These are phyloP conservation scores for Vanrija humicola DNA, from an alignment of 1,284 basidiomycete genomes.

Conservation along the genomic window DNA sequence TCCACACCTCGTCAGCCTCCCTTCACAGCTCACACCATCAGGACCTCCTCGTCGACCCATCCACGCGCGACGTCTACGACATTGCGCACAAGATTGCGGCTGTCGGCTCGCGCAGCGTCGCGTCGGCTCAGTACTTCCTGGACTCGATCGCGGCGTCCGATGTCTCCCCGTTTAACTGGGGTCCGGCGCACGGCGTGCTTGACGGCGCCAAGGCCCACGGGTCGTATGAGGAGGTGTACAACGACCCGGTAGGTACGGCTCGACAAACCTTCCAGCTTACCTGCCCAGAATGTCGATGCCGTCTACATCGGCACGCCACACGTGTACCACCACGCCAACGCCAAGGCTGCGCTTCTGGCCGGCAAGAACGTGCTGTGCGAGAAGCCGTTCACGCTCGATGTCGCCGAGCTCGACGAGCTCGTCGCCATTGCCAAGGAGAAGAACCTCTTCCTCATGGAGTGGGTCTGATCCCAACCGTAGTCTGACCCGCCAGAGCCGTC, in stretches of 20 bases:
- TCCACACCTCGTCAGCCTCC: too few relatives aligned
- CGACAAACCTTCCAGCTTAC: not conserved
- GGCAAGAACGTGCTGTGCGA: slow-evolving; percentile 85
- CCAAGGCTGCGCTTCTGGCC: slow-evolving; percentile 68
- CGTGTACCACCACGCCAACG: slow-evolving; percentile 74
- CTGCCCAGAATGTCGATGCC: slow-evolving; percentile 64
- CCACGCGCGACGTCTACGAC: slow-evolving; percentile 61
- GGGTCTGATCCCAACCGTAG: slow-evolving; percentile 57
- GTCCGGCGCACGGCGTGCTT: slow-evolving; percentile 30
- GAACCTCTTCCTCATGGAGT: slow-evolving; percentile 84
- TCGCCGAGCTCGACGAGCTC: slow-evolving; percentile 57
- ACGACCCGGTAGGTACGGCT: slow-evolving; percentile 56
- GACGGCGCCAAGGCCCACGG: slow-evolving; percentile 64
- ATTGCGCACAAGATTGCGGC: slow-evolving; percentile 71
- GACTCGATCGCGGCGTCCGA: slow-evolving; percentile 39
- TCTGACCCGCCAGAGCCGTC: slow-evolving; percentile 33
- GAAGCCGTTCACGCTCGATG: slow-evolving; percentile 58
- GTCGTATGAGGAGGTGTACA: slow-evolving; percentile 70
- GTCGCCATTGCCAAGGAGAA: slow-evolving; percentile 68
- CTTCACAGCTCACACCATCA: slow-evolving; percentile 17
- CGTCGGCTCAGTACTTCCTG: slow-evolving; percentile 71
- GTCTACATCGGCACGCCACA: slow-evolving; percentile 87
- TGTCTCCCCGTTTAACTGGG: slow-evolving; percentile 29
- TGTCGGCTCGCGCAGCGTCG: slow-evolving; percentile 69
- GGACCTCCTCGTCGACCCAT: slow-evolving; percentile 34